Evolutionary conservation across 352 stramenopile species (phyloP), one percentile per base, ranked within the genome.

Genomic region (Globisporangium megalacanthum): DNA sequence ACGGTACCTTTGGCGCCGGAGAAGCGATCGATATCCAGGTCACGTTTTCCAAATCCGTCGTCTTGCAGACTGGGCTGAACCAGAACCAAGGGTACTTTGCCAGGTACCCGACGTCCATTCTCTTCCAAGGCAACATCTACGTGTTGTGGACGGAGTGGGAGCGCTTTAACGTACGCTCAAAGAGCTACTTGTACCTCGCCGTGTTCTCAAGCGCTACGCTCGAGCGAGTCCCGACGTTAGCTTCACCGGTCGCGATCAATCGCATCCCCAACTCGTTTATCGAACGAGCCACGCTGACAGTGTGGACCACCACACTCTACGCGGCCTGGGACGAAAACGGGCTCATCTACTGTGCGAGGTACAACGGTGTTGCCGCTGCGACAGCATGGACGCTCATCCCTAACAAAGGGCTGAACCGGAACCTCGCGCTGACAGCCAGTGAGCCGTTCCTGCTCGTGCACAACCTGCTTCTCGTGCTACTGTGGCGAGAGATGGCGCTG

Each of bases 251-350:
- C 5, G 49, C 60, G 0, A 76, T 86, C 35, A 89, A 89, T 35
- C 68, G 67, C 1, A 53, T 83, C 1, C 69, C 71, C 0, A 65
- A 72, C 44, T 77, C 69, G 5, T 83, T 86, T 15, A 79, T 89
- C 41, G 73, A 82, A 17, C 77, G 72, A 48, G 77, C 67, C 1
- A 56, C 57, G 0, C 65, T 83, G 54, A 49, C 60, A 6, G 56
- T 80, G 4, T 89, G 76, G 75, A 72, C 74, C 6, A n/a, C 57
- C 11, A 44, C 64, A 1, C 42, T 92, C 4, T 90, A 83, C 47
- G 76, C 72, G n/a, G 77, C 76, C 25, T 92, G 82, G 82, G 76
- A 87, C 42, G 82, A 92, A 66, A 64, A 61, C n/a, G 78, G 77
- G 0, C 52, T 83, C 31, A 58, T 92, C 8, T 77, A 79, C 31